A percentile compares a stretch with the other conserved stretches of the same genome.
Evolutionary conservation across 1,284 basidiomycete species (phyloP).

Genomic region (Ceratobasidium sp.): DNA sequence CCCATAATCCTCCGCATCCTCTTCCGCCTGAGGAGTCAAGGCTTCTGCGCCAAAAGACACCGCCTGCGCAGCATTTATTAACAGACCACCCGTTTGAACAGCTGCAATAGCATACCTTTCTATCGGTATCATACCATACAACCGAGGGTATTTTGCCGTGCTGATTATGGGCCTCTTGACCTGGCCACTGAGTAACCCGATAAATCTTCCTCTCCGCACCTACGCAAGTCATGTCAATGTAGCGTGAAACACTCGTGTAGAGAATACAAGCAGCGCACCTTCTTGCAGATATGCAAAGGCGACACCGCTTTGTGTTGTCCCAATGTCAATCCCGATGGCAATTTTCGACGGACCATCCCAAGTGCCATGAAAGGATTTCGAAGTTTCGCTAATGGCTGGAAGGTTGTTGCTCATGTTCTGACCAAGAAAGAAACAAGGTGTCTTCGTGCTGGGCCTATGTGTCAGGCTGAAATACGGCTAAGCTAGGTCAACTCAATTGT

Average conservation of each 20-base stretch:
- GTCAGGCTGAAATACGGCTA: neutral
- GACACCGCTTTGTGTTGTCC: conserved; percentile 30
- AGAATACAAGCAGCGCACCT: neutral
- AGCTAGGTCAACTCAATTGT: no score
- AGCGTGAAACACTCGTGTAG: neutral
- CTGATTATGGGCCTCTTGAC: conserved; percentile 18
- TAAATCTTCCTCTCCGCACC: conserved; percentile 15
- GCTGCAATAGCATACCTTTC: neutral
- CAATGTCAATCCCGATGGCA: conserved; percentile 24
- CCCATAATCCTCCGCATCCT: conserved; percentile 19
- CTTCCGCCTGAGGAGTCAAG: conserved; percentile 8
- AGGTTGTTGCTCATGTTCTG: neutral
- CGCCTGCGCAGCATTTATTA: conserved; percentile 1
- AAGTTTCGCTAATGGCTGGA: neutral
- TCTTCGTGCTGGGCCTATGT: neutral
- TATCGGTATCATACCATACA: conserved; percentile 39
- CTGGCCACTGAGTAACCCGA: conserved; percentile 42
- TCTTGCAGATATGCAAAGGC: conserved; percentile 28
- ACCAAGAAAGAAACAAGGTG: no score
- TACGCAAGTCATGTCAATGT: neutral
- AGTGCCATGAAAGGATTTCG: conserved; percentile 18
- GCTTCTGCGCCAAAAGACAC: conserved; percentile 40
- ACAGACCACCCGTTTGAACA: no score
- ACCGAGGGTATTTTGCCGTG: conserved; percentile 39
- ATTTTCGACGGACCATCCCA: conserved; percentile 40